A percentile compares a stretch with the other conserved stretches of the same genome.
Conservation (phyloP, 1,284 basidiomycete genomes). For the Sphagnurus paluster region DNA sequence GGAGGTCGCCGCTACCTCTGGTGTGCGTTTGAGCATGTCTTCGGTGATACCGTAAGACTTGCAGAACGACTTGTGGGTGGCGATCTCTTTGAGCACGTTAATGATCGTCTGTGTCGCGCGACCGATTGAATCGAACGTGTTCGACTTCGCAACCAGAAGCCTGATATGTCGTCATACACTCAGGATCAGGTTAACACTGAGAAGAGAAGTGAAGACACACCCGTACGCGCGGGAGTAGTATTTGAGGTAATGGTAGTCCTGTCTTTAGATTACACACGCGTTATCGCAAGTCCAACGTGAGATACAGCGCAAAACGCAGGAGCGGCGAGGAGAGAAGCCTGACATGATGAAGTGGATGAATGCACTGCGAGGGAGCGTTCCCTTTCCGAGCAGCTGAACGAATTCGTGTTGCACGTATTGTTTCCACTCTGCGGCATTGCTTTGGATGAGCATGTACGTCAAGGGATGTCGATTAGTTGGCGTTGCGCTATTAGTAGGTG, state of each 20-base stretch:
- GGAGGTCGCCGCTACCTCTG: conserved; percentile 70
- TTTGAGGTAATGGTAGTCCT: conserved; percentile 76
- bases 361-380: conserved; percentile 60
- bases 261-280: conserved; percentile 47
- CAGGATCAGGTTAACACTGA: background rate
- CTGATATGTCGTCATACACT: conserved; percentile 39
- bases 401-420: conserved; percentile 84
- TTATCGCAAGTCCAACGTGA: too few species aligned
- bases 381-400: conserved; percentile 72
- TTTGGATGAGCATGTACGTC: conserved; percentile 65
- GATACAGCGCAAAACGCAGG: too few species aligned
- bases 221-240: conserved; percentile 79
- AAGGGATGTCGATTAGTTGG: conserved; percentile 66
- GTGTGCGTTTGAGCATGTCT: conserved; percentile 59
- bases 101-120: conserved; percentile 68
- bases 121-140: conserved; percentile 63
- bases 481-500: conserved; percentile 48
- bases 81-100: conserved; percentile 68
- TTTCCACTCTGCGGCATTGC: conserved; percentile 63
- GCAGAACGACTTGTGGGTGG: conserved; percentile 77
- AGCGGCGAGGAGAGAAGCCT: conserved; percentile 19
- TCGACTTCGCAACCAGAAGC: conserved; percentile 78
- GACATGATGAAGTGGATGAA: conserved; percentile 90
- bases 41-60: conserved; percentile 64
- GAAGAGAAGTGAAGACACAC: conserved; percentile 34